phyloP scores from a whole-genome alignment of 2,329 filamentous ascomycete genomes.

The Ilyonectria robusta region DNA sequence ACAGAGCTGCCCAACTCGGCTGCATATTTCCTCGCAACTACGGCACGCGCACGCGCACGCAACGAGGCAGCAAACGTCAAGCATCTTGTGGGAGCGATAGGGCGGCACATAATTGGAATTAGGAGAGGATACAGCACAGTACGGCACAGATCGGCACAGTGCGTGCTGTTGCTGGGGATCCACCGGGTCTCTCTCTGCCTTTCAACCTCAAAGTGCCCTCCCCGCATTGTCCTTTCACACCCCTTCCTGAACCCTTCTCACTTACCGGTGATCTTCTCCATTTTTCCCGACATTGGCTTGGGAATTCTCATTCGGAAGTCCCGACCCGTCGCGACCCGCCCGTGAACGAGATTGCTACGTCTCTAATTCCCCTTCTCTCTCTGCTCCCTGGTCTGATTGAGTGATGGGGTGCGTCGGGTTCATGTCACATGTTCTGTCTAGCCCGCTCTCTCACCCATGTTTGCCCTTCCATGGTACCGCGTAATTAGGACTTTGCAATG shows the following conservation, averaged over 20 bases:
- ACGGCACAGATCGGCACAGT: not conserved
- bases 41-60: not conserved
- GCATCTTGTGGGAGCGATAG: not conserved
- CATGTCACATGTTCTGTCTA: constrained; percentile 38
- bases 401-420: constrained; percentile 35
- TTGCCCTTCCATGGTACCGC: not conserved
- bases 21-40: constrained; percentile 19
- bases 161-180: not conserved
- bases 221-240: not conserved
- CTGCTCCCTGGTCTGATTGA: constrained; percentile 3
- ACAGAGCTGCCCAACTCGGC: constrained; percentile 7
- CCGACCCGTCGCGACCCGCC: constrained; percentile 9
- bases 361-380: not conserved
- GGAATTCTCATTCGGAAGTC: not conserved
- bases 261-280: not conserved
- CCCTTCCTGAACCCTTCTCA: not conserved
- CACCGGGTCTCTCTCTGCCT: not conserved
- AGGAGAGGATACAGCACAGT: not conserved
- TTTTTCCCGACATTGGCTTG: not conserved
- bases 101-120: not conserved
- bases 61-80: not conserved
- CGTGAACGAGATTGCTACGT: constrained; percentile 9
- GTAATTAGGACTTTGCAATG: not conserved
- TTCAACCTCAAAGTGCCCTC: not conserved
- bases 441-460: constrained; percentile 8